Conservation (phyloP, 2,329 filamentous ascomycete genomes). For the Trichoderma koningii region DNA sequence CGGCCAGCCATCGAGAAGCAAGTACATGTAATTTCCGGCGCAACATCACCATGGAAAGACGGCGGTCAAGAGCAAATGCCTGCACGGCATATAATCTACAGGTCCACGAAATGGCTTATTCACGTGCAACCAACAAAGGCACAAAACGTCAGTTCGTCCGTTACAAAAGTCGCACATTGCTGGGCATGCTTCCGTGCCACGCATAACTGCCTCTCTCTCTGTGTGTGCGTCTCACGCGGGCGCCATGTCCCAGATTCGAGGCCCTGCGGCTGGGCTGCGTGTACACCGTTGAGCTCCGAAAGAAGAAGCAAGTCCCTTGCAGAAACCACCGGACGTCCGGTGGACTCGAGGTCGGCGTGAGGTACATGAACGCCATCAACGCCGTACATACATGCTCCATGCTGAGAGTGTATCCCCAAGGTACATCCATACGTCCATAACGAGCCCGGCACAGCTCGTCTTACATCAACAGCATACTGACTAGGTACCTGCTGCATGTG, state of each 20-base stretch:
- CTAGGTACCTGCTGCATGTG: background rate
- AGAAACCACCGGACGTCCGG: slow-evolving; percentile 14
- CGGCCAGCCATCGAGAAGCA: background rate
- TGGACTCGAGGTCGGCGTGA: background rate
- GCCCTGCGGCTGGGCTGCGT: slow-evolving; percentile 1
- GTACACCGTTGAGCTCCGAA: background rate
- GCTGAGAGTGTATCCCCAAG: background rate
- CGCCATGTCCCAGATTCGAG: slow-evolving; percentile 10
- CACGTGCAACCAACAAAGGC: background rate
- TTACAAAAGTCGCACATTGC: background rate
- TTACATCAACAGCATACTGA: too few species aligned
- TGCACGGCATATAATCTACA: too few species aligned
- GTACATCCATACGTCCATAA: too few species aligned
- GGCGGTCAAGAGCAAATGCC: too few species aligned
- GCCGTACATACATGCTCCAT: background rate
- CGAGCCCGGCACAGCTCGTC: too few species aligned
- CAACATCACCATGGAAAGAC: too few species aligned
- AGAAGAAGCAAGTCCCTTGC: background rate
- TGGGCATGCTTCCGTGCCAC: background rate
- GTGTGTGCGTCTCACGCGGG: background rate
- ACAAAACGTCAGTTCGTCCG: background rate
- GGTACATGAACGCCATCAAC: background rate
- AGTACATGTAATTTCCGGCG: too few species aligned
- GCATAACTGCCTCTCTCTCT: background rate
- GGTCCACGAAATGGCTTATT: background rate